Evolutionary conservation across 2,329 filamentous ascomycete species (phyloP).

Genomic region (Sclerotinia minor): DNA sequence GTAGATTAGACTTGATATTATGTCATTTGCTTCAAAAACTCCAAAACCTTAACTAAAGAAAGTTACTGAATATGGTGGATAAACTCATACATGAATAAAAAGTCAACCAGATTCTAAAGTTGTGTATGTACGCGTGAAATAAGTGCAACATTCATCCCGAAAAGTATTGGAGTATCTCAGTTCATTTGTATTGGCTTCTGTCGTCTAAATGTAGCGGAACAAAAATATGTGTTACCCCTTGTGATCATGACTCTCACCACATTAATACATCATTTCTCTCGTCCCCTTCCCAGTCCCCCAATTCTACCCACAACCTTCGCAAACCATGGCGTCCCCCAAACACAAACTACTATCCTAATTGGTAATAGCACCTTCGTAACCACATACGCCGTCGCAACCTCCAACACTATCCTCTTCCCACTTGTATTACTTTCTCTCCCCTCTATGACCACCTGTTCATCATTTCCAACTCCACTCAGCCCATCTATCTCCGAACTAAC

Average conservation of each 20-base stretch:
- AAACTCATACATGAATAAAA: slow-evolving; percentile 7
- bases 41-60: not conserved
- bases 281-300: slow-evolving; percentile 38
- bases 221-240: not conserved
- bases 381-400: slow-evolving; percentile 85
- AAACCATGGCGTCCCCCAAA: slow-evolving; percentile 93
- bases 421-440: slow-evolving; percentile 37
- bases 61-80: slow-evolving; percentile 1
- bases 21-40: not conserved
- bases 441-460: slow-evolving; percentile 41
- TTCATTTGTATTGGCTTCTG: not conserved
- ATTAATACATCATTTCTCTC: slow-evolving; percentile 8
- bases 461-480: slow-evolving; percentile 19
- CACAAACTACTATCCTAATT: slow-evolving; percentile 70
- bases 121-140: not conserved
- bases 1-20: slow-evolving; percentile 40
- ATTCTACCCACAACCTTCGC: slow-evolving; percentile 62
- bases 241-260: not conserved
- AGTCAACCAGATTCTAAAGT: slow-evolving; percentile 3
- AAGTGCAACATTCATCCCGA: not conserved
- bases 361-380: slow-evolving; percentile 85
- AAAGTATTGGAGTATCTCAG: not conserved
- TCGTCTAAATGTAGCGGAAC: not conserved
- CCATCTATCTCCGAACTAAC: not conserved
- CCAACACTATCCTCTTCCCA: slow-evolving; percentile 50